Base-by-base conservation (phyloP, 2,329 filamentous ascomycete genomes). In the Mycogone perniciosa region DNA sequence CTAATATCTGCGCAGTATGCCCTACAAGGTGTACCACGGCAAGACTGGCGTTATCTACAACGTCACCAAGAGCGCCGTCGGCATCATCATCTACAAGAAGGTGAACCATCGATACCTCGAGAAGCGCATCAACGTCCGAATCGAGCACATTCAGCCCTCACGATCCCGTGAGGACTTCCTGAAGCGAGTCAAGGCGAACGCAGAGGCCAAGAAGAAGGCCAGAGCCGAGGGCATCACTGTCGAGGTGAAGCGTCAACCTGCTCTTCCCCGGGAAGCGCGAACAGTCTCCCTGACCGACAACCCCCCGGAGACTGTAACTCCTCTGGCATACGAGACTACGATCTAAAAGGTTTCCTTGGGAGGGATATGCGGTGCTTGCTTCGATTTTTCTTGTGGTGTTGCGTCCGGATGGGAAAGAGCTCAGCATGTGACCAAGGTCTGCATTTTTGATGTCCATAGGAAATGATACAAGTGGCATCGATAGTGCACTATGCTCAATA, bases 61-160 rank as follows among this genome's bases (percentile, higher is more conserved):
- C 82, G 93, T 99, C 68, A 93, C 92, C 78, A 96, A 96, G 85
- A 88, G 84, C 67, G 88, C 93, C 62, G 90, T 99, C 72, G 93
- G 93, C 69, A 88, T 99, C 76, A 96, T 99, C 79, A 88, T 99
- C 79, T 92, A 95, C 88, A 96, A 96, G 85, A 89, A 95, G 76
- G 93, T 99, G 74, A 90, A 91, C 79, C 93, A 97, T 86, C 88
- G 92, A 71, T 99, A 96, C 85, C 82, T 99, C 74, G 93, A 99
- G 88, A 99, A 99, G 90, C 92, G 93, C 75, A 85, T 99, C 81
- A 97, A 96, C 85, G 82, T 99, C 79, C 89, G 93, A 73, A 77
- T 97, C 76, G 93, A 99, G 86, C 93, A 99, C 86, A 83, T 99
- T 77, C 77, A 79, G 70, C 88, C 88, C 72, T 97, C 92, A 65